These are phyloP conservation scores for Martiniozyma abietophila DNA, from an alignment of 805 yeast genomes.

Conservation along the genomic window DNA sequence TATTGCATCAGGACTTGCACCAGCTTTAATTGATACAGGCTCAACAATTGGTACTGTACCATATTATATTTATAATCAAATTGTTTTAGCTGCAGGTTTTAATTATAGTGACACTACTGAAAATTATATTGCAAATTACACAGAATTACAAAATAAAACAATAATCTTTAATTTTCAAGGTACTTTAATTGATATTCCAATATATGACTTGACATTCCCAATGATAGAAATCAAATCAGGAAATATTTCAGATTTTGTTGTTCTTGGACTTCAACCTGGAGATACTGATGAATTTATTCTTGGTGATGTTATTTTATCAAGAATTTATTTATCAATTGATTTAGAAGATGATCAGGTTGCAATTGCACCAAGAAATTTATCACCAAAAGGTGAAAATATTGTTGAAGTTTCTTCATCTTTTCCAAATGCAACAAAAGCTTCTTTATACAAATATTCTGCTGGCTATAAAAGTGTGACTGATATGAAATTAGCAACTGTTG, in stretches of 20 bases:
- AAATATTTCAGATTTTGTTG: conserved; percentile 25
- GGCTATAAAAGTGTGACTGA: conserved; percentile 11
- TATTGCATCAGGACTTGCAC: conserved; percentile 16
- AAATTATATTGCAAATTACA: conserved; percentile 37
- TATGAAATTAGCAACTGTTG: conserved; percentile 10
- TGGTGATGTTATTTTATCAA: conserved; percentile 45
- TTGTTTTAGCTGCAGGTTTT: conserved; percentile 31
- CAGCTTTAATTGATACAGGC: conserved; percentile 44
- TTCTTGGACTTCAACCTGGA: conserved; percentile 28
- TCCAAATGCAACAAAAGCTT: conserved; percentile 12
- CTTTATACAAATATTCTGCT: conserved; percentile 8
- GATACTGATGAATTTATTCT: conserved; percentile 31
- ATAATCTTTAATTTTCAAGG: conserved; percentile 47
- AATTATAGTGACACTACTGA: conserved; percentile 30
- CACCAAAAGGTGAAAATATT: conserved; percentile 6
- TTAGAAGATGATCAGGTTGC: conserved; percentile 35
- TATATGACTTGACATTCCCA: conserved; percentile 16
- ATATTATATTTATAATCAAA: conserved; percentile 15
- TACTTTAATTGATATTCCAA: conserved; percentile 38
- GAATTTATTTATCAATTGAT: conserved; percentile 46
- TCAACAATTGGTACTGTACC: conserved; percentile 42
- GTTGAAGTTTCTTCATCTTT: conserved; percentile 6
- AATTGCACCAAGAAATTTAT: conserved; percentile 27
- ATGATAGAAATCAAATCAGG: conserved; percentile 2
- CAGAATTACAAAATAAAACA: conserved; percentile 14